Percentiles rank a stretch among this genome's conserved stretches.
Conservation (phyloP, 371 early-diverging fungal species). For the Mucor piriformis region DNA sequence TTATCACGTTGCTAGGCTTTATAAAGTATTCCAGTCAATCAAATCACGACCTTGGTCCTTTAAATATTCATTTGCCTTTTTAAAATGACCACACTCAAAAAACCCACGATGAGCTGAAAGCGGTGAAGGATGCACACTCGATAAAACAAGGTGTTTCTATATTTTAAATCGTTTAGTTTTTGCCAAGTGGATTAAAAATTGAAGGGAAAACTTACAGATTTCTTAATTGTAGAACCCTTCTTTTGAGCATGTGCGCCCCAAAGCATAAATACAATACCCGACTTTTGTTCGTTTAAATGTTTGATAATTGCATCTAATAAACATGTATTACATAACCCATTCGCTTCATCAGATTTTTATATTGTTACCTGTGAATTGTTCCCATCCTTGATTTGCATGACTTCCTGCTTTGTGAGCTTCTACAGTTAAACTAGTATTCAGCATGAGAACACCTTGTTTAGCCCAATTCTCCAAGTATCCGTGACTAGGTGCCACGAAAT, state of each 20-base stretch:
- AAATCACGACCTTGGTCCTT: slow-evolving; percentile 55
- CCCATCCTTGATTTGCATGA: slow-evolving; percentile 93
- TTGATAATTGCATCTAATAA: slow-evolving; percentile 76
- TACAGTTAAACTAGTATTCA: slow-evolving; percentile 96
- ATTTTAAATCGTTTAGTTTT: too few species aligned
- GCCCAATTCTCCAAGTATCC: slow-evolving; percentile 83
- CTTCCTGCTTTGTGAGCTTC: slow-evolving; percentile 82
- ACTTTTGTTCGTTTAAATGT: slow-evolving; percentile 65
- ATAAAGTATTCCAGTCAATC: slow-evolving; percentile 79
- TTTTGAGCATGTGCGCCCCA: slow-evolving; percentile 92
- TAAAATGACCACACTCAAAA: slow-evolving; percentile 90
- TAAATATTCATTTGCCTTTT: slow-evolving; percentile 92
- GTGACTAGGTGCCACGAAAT: slow-evolving; percentile 63
- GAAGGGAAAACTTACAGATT: slow-evolving; percentile 59
- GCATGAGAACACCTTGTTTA: slow-evolving; percentile 92
- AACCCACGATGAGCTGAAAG: slow-evolving; percentile 90
- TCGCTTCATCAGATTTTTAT: too few species aligned
- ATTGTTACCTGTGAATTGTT: slow-evolving; percentile 75
- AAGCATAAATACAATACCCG: slow-evolving; percentile 92
- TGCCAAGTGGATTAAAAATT: too few species aligned
- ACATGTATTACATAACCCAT: not conserved
- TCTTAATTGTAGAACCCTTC: slow-evolving; percentile 64
- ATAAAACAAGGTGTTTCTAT: slow-evolving; percentile 84
- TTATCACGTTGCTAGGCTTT: too few species aligned
- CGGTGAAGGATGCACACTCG: slow-evolving; percentile 95